Base-by-base conservation (phyloP, 805 yeast genomes). In the Nakazawaea ambrosiae region DNA sequence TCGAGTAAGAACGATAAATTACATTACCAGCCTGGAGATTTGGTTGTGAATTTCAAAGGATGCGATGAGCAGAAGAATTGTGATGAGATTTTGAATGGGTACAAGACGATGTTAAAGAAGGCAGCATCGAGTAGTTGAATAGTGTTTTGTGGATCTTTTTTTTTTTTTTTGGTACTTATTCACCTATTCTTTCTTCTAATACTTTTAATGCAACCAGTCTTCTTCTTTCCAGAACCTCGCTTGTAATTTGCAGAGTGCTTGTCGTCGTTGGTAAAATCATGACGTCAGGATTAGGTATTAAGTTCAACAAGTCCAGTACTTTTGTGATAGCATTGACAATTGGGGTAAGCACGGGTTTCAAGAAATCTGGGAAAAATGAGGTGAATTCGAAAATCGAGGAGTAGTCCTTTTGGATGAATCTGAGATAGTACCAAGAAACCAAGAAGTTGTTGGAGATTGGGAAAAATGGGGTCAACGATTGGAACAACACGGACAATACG, bases 341-440 rank as follows among this genome's bases (percentile, higher is more conserved):
- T 7, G 33, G 33, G 9, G 12, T 15, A 33, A 86, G 54, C 19
- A 69, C 44, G 3, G 75, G 72, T 39, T 75, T 74, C 2, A 71
- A 25, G 1, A 71, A 53, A 33, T 68, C 75, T 1, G 97, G 97
- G 75, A 89, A 89, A 55, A 89, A 86, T 49, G 81, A 81, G 23
- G 80, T 78, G 44, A 89, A 68, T 39, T 84, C 78, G 64, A 89
- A 89, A 1, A 90, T 82, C 0, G 92, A 79, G 0, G 96, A 95
- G 56, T 88, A 96, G 27, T 97, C 96, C 20, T 46, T 22, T 50
- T 87, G 92, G 62, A 62, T 78, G 57, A 86, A 89, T 46, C 97
- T 70, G 48, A 89, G 65, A 54, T 87, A 90, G 33, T 61, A 53
- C 85, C 90, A 89, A 14, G 89, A 66, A 2, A 75, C 62, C 34